Conservation (phyloP, 768 basidiomycete species). For the Calocybe cyanea region DNA sequence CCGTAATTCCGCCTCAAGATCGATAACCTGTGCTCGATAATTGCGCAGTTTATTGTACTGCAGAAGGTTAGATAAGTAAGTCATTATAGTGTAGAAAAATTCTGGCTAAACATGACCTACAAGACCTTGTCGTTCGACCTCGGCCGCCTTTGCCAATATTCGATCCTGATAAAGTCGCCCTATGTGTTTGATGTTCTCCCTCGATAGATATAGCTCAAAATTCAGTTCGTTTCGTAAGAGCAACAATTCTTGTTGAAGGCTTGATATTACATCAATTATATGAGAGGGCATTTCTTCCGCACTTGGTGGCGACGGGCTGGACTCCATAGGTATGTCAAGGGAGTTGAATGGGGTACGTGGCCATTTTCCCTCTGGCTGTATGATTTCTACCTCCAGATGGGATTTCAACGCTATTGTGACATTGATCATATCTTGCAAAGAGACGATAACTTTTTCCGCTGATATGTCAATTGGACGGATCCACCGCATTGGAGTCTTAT, state of each 20-base stretch:
- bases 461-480: constrained; percentile 33
- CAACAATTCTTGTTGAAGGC: constrained; percentile 71
- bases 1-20: constrained; percentile 64
- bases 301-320: constrained; percentile 5
- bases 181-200: constrained; percentile 79
- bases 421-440: constrained; percentile 72
- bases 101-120: too few species aligned
- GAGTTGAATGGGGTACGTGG: constrained; percentile 39
- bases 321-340: constrained; percentile 23
- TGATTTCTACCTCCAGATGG: constrained; percentile 59
- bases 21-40: constrained; percentile 64
- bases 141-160: constrained; percentile 68
- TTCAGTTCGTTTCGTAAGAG: constrained; percentile 78
- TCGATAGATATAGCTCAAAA: constrained; percentile 79
- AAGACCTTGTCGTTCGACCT: constrained; percentile 77
- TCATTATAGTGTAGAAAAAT: not conserved
- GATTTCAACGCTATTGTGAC: constrained; percentile 73
- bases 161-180: constrained; percentile 75
- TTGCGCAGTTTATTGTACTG: constrained; percentile 83
- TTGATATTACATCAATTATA: constrained; percentile 62
- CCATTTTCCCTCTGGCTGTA: constrained; percentile 52
- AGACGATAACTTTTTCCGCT: constrained; percentile 41
- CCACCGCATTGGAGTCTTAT: constrained; percentile 24
- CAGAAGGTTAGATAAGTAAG: not conserved
- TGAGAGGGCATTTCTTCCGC: constrained; percentile 35